Conservation (phyloP, 2,329 filamentous ascomycete species). For the Colletotrichum graminicola region DNA sequence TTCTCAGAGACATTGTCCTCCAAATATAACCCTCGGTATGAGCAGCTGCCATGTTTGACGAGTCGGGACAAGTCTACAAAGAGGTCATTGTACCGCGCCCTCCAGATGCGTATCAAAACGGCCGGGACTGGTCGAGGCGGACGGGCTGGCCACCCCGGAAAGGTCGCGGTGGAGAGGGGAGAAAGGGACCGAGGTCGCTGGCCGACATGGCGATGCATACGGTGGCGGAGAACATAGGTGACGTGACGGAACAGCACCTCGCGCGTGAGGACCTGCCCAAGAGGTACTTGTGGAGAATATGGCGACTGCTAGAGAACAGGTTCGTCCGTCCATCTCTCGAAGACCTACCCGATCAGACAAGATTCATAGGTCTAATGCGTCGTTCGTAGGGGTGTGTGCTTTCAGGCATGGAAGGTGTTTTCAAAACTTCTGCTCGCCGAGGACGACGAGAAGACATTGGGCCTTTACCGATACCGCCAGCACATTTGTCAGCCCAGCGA, state of each 20-base stretch:
- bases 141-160: conserved; percentile 46
- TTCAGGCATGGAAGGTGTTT: conserved; percentile 57
- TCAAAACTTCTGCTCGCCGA: conserved; percentile 51
- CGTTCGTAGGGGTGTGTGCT: conserved; percentile 50
- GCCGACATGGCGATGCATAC: conserved; percentile 55
- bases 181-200: conserved; percentile 53
- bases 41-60: conserved; percentile 49
- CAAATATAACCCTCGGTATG: background rate
- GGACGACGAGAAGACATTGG: conserved; percentile 51
- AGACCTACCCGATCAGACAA: background rate
- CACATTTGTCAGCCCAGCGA: conserved; percentile 54
- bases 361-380: conserved; percentile 19
- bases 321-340: conserved; percentile 43
- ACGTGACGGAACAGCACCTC: conserved; percentile 51
- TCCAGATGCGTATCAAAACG: conserved; percentile 42
- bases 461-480: conserved; percentile 55
- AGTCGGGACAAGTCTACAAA: conserved; percentile 52
- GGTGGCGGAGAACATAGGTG: conserved; percentile 54
- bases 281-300: conserved; percentile 53
- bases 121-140: conserved; percentile 53
- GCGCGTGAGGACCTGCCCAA: conserved; percentile 49
- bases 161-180: conserved; percentile 44
- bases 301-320: conserved; percentile 57
- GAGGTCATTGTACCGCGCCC: conserved; percentile 53
- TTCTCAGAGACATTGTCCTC: background rate